Evolutionary conservation across 2,329 filamentous ascomycete species (phyloP).

Genomic region (Ophiostoma angusticollis): DNA sequence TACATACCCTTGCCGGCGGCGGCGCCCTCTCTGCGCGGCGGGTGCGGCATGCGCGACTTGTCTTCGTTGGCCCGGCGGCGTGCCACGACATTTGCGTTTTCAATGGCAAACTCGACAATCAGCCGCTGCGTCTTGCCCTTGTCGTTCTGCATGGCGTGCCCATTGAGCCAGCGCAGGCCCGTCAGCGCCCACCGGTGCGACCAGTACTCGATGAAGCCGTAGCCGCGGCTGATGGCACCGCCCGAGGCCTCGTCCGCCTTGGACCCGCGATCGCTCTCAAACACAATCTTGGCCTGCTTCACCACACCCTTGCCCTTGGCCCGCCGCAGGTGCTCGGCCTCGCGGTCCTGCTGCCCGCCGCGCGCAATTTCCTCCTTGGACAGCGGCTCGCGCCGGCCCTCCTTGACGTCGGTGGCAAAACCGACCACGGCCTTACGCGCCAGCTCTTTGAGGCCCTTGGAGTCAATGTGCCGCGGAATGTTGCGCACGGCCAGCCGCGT

Average conservation of each 20-base stretch:
- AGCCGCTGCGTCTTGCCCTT: conserved; percentile 70
- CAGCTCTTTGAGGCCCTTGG: conserved; percentile 82
- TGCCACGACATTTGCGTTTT: conserved; percentile 91
- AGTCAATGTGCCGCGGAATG: conserved; percentile 67
- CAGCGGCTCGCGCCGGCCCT: conserved; percentile 59
- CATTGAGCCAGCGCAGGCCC: conserved; percentile 89
- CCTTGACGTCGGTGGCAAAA: conserved; percentile 82
- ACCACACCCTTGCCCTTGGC: conserved; percentile 76
- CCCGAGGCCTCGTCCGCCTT: conserved; percentile 56
- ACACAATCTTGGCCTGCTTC: conserved; percentile 87
- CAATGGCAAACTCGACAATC: conserved; percentile 94
- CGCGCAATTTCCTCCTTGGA: conserved; percentile 82
- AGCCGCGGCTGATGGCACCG: conserved; percentile 76
- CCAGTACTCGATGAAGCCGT: conserved; percentile 94
- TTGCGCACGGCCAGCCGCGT: conserved; percentile 88
- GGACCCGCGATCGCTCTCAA: conserved; percentile 72
- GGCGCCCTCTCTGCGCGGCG: conserved; percentile 20
- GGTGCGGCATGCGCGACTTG: conserved; percentile 17
- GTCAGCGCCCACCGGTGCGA: conserved; percentile 90
- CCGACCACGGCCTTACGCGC: conserved; percentile 87
- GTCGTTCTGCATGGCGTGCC: conserved; percentile 46
- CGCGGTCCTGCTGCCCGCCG: conserved; percentile 66
- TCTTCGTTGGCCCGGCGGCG: conserved; percentile 55
- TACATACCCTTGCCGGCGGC: conserved; percentile 29
- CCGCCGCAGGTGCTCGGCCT: conserved; percentile 68